Conservation (phyloP, 2,329 filamentous ascomycete genomes). For the Clonostachys byssicola region DNA sequence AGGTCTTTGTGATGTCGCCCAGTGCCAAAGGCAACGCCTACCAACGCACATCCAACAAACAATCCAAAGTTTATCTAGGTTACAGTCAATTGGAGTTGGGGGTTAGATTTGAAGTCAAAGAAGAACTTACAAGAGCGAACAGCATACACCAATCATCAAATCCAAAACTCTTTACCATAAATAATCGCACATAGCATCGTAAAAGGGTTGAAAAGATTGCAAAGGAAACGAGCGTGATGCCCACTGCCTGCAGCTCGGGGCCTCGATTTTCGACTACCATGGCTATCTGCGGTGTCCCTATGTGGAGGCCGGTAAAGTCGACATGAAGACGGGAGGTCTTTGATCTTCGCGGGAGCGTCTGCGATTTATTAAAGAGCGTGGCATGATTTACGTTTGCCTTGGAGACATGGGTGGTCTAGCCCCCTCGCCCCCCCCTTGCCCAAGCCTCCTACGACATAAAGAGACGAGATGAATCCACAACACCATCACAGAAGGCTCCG, state of each 20-base stretch:
- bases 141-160: slow-evolving; percentile 33
- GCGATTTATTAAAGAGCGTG: too few species aligned
- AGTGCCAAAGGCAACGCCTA: slow-evolving; percentile 32
- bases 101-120: neutral
- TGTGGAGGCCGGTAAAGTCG: too few species aligned
- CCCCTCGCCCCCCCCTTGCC: too few species aligned
- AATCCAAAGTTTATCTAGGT: slow-evolving; percentile 20
- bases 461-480: too few species aligned
- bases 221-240: slow-evolving; percentile 16
- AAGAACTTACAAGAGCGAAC: slow-evolving; percentile 20
- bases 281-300: neutral
- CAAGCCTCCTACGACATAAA: too few species aligned
- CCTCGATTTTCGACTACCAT: slow-evolving; percentile 23
- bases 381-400: too few species aligned
- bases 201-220: slow-evolving; percentile 19
- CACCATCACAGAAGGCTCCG: too few species aligned
- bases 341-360: too few species aligned
- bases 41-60: slow-evolving; percentile 13
- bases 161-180: slow-evolving; percentile 29
- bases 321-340: too few species aligned
- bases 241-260: slow-evolving; percentile 23
- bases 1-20: slow-evolving; percentile 29
- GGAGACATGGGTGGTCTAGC: too few species aligned
- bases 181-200: slow-evolving; percentile 24
- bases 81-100: neutral